Base-by-base conservation (phyloP, 2,329 filamentous ascomycete genomes). In the Bretziella fagacearum region DNA sequence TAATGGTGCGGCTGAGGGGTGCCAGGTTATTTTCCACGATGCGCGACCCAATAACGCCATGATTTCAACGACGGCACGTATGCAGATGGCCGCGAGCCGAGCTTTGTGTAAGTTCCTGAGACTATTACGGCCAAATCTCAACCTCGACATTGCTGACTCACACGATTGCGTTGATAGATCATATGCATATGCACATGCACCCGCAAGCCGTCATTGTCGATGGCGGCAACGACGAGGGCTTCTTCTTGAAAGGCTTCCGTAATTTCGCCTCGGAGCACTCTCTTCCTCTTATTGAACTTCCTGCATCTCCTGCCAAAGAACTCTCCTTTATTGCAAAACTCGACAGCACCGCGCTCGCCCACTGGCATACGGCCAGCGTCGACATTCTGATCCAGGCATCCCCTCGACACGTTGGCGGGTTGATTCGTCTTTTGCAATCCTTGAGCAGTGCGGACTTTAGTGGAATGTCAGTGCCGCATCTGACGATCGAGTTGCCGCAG, bases 351-450 rank as follows among this genome's bases (percentile, higher is more conserved):
- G 78, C 85, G 25, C 63, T 95, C 49, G 70, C 56, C 79, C 81
- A 73, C 27, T 95, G 87, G 87, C 79, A 89, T 58, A 73, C 76
- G 40, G 68, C 84, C 4, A 75, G 70, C 30, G 69, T 96, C 52
- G 85, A 96, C 53, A 83, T 98, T 46, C 61, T 95, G 10, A 74
- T 96, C 6, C 84, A 93, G 50, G 84, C 83, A 1, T 72, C 77
- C 5, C 64, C 76, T 2, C 69, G 70, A 6, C 78, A 81, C 17
- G 79, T 83, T 2, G 86, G 84, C 8, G 81, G 79, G 44, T 60
- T 95, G 25, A 73, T 84, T 44, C 72, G 84, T 47, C 68, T 95
- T 26, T 70, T 98, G 3, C 72, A 73, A 51, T 94, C 86, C 3
- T 68, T 98, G 22, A 68, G 73, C 52, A 65, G 66, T 6, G 84